Conservation (phyloP, 805 yeast species). For the Clavispora santaluciae region DNA sequence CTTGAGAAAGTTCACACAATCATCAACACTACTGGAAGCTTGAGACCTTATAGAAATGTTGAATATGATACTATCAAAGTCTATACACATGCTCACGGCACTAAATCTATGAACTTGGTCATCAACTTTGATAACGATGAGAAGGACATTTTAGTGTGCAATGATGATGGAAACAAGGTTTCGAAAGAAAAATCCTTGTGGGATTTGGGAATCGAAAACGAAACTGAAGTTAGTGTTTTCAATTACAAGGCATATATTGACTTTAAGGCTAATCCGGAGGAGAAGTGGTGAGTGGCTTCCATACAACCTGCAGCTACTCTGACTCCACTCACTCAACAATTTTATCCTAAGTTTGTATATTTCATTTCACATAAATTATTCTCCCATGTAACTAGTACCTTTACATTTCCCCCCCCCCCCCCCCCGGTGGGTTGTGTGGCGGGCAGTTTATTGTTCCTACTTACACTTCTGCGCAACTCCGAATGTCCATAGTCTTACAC, state of each 20-base stretch:
- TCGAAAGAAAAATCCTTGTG: slow-evolving; percentile 22
- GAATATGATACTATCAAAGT: slow-evolving; percentile 72
- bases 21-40: slow-evolving; percentile 55
- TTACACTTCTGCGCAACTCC: too few relatives aligned
- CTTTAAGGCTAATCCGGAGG: slow-evolving; percentile 80
- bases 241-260: slow-evolving; percentile 60
- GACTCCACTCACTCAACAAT: too few relatives aligned
- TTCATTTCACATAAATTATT: too few relatives aligned
- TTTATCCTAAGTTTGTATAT: too few relatives aligned
- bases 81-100: slow-evolving; percentile 91
- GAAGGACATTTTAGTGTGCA: slow-evolving; percentile 53
- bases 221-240: slow-evolving; percentile 86
- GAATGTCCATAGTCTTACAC: too few relatives aligned
- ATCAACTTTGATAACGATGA: slow-evolving; percentile 81
- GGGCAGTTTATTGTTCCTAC: too few relatives aligned
- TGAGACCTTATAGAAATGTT: slow-evolving; percentile 79
- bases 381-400: too few relatives aligned
- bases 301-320: too few relatives aligned
- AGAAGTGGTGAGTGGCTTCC: slow-evolving; percentile 61
- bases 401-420: too few relatives aligned
- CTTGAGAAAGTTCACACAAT: slow-evolving; percentile 45
- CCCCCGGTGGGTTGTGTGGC: too few relatives aligned
- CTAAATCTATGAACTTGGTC: slow-evolving; percentile 88
- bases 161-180: slow-evolving; percentile 9
- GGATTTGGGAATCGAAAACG: slow-evolving; percentile 59